phyloP scores from a whole-genome alignment of 495 filamentous ascomycete species.

The Annulohypoxylon maeteangense region DNA sequence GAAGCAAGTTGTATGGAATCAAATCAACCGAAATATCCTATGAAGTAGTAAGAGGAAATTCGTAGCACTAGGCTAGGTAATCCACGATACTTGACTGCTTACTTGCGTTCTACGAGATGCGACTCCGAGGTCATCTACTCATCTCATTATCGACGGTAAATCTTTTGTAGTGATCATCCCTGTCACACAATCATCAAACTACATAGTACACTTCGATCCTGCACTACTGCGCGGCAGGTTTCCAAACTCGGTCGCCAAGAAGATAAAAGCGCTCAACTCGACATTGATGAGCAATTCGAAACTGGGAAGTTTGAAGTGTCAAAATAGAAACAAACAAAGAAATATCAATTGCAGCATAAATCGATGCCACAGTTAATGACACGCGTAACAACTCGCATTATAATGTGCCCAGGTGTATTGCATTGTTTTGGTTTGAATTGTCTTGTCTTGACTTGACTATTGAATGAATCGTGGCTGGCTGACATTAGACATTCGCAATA shows the following conservation, averaged over 20 bases:
- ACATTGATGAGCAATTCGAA: conserved; percentile 14
- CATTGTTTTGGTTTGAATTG: neutral
- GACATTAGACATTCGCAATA: conserved; percentile 13
- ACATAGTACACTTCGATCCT: conserved; percentile 25
- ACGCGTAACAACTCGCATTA: neutral
- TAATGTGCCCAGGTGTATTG: neutral
- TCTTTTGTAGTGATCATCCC: conserved; percentile 23
- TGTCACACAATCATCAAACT: conserved; percentile 32
- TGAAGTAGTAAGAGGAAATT: neutral
- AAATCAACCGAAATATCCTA: conserved; percentile 5
- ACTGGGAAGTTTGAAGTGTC: conserved; percentile 11
- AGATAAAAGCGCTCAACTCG: conserved; percentile 27
- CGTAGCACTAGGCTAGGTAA: conserved; percentile 9
- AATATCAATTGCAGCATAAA: neutral
- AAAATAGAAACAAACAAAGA: conserved; percentile 8
- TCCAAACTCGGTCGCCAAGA: conserved; percentile 39
- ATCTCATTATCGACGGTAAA: conserved; percentile 15
- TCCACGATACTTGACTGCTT: conserved; percentile 18
- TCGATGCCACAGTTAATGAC: conserved; percentile 22
- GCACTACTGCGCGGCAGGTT: conserved; percentile 36
- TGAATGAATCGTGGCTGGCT: neutral
- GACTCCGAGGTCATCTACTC: conserved; percentile 14
- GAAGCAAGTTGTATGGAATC: conserved; percentile 11
- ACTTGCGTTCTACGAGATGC: conserved; percentile 28
- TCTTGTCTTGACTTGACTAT: neutral